Conservation (phyloP, 2,329 filamentous ascomycete species). For the Cytospora schulzeri region DNA sequence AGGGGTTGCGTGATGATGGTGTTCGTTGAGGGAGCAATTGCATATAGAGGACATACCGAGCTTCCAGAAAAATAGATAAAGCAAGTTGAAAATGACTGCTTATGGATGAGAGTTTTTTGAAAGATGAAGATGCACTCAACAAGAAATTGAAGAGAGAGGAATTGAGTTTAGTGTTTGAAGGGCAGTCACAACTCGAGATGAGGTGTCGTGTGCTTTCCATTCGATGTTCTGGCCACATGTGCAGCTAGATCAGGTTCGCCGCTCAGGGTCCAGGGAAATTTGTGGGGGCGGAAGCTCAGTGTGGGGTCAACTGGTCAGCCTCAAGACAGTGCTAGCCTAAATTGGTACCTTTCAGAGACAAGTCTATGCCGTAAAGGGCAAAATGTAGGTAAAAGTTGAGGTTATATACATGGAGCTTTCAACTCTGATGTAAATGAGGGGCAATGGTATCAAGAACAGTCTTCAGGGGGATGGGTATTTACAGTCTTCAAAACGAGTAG, state of each 20-base stretch:
- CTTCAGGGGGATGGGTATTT: neutral
- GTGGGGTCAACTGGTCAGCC: conserved; percentile 1
- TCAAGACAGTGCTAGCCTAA: conserved; percentile 11
- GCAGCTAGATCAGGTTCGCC: neutral
- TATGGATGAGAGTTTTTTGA: neutral
- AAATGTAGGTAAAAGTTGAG: neutral
- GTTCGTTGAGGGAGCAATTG: neutral
- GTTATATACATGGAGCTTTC: neutral
- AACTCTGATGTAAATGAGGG: conserved; percentile 12
- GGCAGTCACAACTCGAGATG: conserved; percentile 13
- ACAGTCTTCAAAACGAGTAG: neutral
- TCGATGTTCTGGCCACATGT: conserved; percentile 26
- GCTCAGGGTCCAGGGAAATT: conserved; percentile 19
- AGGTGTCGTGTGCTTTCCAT: conserved; percentile 24
- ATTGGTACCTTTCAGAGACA: conserved; percentile 11
- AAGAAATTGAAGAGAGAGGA: conserved; percentile 14
- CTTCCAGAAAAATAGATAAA: conserved; percentile 5
- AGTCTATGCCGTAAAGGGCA: conserved; percentile 15
- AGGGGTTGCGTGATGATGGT: neutral
- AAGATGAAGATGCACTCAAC: neutral
- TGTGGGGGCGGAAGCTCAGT: conserved; percentile 23
- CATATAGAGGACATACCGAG: conserved; percentile 12
- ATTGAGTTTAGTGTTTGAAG: neutral
- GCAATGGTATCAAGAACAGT: neutral
- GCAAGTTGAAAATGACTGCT: neutral